Evolutionary conservation across 225 moss, liverwort and hornwort species (phyloP).

Genomic region (Marchantia paleacea): DNA sequence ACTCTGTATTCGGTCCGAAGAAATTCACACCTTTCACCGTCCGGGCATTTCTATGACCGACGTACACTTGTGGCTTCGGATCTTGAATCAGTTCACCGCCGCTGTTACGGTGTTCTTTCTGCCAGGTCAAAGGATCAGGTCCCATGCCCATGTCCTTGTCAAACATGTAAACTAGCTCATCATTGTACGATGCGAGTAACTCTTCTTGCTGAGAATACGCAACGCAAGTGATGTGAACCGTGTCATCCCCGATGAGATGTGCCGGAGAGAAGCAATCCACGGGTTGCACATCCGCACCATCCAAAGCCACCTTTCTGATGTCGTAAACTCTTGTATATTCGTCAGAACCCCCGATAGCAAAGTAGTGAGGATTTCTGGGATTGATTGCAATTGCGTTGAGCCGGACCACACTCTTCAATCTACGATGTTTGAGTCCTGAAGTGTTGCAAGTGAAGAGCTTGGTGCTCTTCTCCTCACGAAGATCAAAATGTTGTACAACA

Average conservation of each 20-base stretch:
- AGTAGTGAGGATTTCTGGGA: constrained; percentile 72
- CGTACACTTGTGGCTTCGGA: constrained; percentile 58
- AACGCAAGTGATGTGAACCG: constrained; percentile 71
- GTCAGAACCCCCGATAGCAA: constrained; percentile 81
- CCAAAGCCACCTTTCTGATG: constrained; percentile 55
- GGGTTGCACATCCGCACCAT: constrained; percentile 59
- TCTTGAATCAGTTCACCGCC: constrained; percentile 20
- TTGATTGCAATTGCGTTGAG: constrained; percentile 83
- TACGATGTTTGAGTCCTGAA: constrained; percentile 42
- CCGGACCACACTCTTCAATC: constrained; percentile 37
- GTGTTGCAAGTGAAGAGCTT: constrained; percentile 67
- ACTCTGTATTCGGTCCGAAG: constrained; percentile 90
- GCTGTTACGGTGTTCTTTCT: not conserved
- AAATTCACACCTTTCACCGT: constrained; percentile 95
- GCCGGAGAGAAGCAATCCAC: constrained; percentile 75
- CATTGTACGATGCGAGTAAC: constrained; percentile 82
- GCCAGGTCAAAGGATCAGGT: constrained; percentile 44
- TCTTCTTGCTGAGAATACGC: constrained; percentile 92
- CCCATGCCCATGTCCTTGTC: constrained; percentile 77
- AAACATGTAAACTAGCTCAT: constrained; percentile 84
- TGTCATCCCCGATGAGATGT: constrained; percentile 59
- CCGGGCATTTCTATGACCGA: constrained; percentile 75
- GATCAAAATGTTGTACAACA: constrained; percentile 67
- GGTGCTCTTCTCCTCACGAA: constrained; percentile 65
- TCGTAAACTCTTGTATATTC: constrained; percentile 67